phyloP scores from a whole-genome alignment of 2,329 filamentous ascomycete genomes.

The Aurifilum marmelostoma region DNA sequence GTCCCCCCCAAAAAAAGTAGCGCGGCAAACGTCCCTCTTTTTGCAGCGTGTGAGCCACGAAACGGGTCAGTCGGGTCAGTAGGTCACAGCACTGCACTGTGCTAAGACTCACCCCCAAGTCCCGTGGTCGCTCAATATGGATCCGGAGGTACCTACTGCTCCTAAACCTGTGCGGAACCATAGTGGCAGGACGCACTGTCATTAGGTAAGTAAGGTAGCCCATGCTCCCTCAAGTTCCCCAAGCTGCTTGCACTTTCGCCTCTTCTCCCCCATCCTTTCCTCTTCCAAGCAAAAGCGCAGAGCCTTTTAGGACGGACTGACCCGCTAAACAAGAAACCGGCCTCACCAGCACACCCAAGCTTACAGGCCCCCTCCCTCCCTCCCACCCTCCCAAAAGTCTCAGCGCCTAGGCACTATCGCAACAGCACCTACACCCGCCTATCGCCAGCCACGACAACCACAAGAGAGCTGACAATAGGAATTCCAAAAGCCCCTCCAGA shows the following conservation, averaged over 20 bases:
- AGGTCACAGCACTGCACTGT: conserved; percentile 9
- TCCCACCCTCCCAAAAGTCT: background rate
- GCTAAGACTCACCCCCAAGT: conserved; percentile 7
- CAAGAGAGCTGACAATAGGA: conserved; percentile 7
- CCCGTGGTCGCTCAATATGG: conserved; percentile 10
- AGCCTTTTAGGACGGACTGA: conserved; percentile 11
- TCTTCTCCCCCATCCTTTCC: background rate
- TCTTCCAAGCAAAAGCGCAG: background rate
- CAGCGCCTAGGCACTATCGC: conserved; percentile 1
- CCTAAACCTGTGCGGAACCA: background rate
- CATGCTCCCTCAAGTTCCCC: conserved; percentile 15
- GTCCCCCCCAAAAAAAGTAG: background rate
- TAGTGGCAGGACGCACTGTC: conserved; percentile 3
- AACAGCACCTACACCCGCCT: conserved; percentile 4
- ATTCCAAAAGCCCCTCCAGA: conserved; percentile 11
- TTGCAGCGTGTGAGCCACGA: conserved; percentile 1
- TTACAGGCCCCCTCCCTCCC: background rate
- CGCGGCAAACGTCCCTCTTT: conserved; percentile 1
- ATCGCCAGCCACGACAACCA: conserved; percentile 12
- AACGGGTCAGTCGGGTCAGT: conserved; percentile 4
- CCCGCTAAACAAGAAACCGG: conserved; percentile 19
- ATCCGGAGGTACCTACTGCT: conserved; percentile 4
- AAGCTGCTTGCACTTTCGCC: conserved; percentile 10
- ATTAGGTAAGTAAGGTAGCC: conserved; percentile 12
- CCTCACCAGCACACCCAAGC: background rate